A percentile compares a stretch with the other conserved stretches of the same genome.
Conservation (phyloP, 2,329 filamentous ascomycete genomes). For the Davidsoniella virescens region DNA sequence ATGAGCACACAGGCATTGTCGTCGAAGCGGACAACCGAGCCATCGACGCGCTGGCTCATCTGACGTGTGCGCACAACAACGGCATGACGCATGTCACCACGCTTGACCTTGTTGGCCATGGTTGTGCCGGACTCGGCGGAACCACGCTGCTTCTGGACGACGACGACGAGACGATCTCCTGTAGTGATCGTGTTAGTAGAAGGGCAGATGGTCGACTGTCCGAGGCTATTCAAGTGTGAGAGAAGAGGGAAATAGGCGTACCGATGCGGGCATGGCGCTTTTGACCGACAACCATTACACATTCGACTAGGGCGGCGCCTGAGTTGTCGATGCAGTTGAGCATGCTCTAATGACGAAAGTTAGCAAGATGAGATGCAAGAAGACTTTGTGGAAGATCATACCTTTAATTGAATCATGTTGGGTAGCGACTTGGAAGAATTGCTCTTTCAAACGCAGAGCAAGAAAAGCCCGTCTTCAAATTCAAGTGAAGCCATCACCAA, state of each 20-base stretch:
- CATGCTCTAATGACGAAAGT: conserved; percentile 50
- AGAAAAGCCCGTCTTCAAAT: no score
- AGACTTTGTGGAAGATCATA: conserved; percentile 17
- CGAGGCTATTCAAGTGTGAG: background rate
- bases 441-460: no score
- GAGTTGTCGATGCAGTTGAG: conserved; percentile 99
- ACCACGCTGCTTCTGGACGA: conserved; percentile 76
- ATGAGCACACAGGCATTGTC: conserved; percentile 97
- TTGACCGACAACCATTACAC: conserved; percentile 80
- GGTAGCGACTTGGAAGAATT: no score
- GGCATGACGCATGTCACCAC: conserved; percentile 90
- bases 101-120: conserved; percentile 80
- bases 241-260: conserved; percentile 24
- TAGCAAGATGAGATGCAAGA: background rate
- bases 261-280: conserved; percentile 80
- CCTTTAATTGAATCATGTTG: conserved; percentile 89
- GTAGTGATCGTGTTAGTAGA: conserved; percentile 6
- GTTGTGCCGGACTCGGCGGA: conserved; percentile 55
- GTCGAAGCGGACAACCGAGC: conserved; percentile 81
- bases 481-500: conserved; percentile 1
- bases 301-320: conserved; percentile 92
- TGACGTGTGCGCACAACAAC: conserved; percentile 87
- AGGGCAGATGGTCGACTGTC: conserved; percentile 10
- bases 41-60: conserved; percentile 73
- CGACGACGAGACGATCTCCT: conserved; percentile 96